phyloP scores from a whole-genome alignment of 2,329 filamentous ascomycete species.

The Fusarium mundagurra region DNA sequence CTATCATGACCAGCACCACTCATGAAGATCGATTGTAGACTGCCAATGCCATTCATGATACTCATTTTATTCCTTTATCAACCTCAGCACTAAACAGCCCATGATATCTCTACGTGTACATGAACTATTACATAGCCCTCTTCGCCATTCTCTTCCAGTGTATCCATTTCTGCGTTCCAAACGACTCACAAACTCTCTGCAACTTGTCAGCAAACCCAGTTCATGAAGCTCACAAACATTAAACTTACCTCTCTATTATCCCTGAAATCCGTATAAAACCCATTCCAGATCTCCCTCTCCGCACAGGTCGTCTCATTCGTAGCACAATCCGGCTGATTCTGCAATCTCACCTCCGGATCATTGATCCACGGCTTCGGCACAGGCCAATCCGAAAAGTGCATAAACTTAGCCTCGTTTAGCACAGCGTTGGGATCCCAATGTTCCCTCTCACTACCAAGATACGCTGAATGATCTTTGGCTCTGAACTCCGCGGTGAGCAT shows the following conservation, averaged over 20 bases:
- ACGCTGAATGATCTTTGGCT: slow-evolving; percentile 57
- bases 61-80: neutral
- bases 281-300: slow-evolving; percentile 31
- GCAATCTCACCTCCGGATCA: neutral
- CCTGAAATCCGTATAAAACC: slow-evolving; percentile 26
- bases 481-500: slow-evolving; percentile 73
- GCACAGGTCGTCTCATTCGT: neutral
- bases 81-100: neutral
- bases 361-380: slow-evolving; percentile 67
- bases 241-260: slow-evolving; percentile 19
- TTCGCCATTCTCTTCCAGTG: slow-evolving; percentile 11
- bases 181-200: slow-evolving; percentile 16
- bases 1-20: neutral
- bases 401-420: slow-evolving; percentile 69
- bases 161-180: slow-evolving; percentile 12
- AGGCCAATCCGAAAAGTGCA: slow-evolving; percentile 80
- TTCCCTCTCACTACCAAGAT: slow-evolving; percentile 55
- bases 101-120: neutral
- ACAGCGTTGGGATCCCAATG: slow-evolving; percentile 66
- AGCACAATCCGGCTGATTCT: neutral
- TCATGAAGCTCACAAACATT: fast-evolving
- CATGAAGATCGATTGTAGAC: neutral
- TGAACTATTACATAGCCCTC: neutral
- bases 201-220: neutral
- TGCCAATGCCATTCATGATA: neutral